A percentile compares a stretch with the other conserved stretches of the same genome.
Conservation (phyloP, 176 grass and related monocot species). For the Aegilops speltoides region DNA sequence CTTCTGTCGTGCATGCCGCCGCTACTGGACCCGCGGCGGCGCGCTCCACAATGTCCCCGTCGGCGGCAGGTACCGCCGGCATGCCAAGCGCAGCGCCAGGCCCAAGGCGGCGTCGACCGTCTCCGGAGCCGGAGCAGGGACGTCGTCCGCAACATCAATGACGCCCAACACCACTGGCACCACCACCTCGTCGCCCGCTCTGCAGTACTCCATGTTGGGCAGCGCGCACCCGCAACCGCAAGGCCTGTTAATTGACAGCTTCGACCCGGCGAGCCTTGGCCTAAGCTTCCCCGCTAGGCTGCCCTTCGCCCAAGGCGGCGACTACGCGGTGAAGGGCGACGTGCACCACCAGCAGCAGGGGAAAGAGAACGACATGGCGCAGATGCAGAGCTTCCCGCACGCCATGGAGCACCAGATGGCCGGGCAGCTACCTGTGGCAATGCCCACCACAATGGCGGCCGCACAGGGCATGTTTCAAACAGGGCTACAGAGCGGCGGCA, state of each 20-base stretch:
- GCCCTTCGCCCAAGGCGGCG: background rate
- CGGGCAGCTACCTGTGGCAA: too few species aligned
- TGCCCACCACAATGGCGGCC: too few species aligned
- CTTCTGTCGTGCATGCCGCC: constrained; percentile 59
- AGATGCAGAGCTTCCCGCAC: too few species aligned
- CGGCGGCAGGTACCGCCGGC: constrained; percentile 43
- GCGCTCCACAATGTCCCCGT: too few species aligned
- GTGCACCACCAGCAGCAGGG: too few species aligned
- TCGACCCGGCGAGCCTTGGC: background rate
- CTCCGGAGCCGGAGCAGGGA: background rate
- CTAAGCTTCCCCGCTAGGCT: background rate
- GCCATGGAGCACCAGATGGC: too few species aligned
- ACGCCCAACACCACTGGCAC: background rate
- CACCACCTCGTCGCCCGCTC: background rate
- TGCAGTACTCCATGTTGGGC: background rate
- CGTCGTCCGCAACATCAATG: background rate
- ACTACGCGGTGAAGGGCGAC: too few species aligned
- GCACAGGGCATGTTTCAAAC: too few species aligned
- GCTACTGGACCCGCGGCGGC: too few species aligned
- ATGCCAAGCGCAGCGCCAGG: constrained; percentile 25
- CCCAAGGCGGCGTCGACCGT: background rate
- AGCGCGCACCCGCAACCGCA: background rate
- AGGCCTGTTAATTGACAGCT: background rate
- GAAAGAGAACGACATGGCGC: too few species aligned
- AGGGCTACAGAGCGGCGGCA: background rate